These are phyloP conservation scores for Mycena capillaripes DNA, from an alignment of 768 basidiomycete species.

Conservation along the genomic window DNA sequence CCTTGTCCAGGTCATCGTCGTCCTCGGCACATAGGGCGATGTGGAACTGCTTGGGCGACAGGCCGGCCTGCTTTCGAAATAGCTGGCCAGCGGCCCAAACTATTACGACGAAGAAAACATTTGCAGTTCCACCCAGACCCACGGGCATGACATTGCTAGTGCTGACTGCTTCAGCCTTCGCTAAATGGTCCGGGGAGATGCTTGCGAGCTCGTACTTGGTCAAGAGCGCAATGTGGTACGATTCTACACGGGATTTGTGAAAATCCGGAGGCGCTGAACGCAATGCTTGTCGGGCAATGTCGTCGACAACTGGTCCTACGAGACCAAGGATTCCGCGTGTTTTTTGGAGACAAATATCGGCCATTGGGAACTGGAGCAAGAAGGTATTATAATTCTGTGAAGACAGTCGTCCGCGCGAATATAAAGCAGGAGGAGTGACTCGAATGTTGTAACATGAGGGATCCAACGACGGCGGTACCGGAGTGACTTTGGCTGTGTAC, in stretches of 20 bases:
- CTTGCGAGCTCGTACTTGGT: slow-evolving; percentile 26
- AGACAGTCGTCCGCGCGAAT: no score
- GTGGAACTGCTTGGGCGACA: slow-evolving; percentile 69
- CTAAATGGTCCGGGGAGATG: slow-evolving; percentile 31
- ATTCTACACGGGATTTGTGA: not conserved
- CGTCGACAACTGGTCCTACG: slow-evolving; percentile 19
- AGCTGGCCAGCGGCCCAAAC: slow-evolving; percentile 69
- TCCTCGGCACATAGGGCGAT: slow-evolving; percentile 61
- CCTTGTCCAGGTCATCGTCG: slow-evolving; percentile 62
- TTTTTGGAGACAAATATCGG: not conserved
- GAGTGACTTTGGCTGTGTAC: no score
- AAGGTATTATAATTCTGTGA: no score
- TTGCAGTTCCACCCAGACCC: slow-evolving; percentile 56
- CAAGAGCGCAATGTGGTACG: slow-evolving; percentile 15
- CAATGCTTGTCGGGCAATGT: slow-evolving; percentile 17
- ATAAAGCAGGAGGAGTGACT: no score
- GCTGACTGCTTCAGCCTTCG: slow-evolving; percentile 18
- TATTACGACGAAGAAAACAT: slow-evolving; percentile 63
- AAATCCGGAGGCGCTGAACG: slow-evolving; percentile 8
- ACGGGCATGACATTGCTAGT: slow-evolving; percentile 47
- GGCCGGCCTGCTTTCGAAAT: slow-evolving; percentile 61
- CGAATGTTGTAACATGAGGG: no score
- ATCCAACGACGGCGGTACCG: no score
- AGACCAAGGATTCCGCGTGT: slow-evolving; percentile 14
- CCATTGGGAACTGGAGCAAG: no score